Conservation (phyloP, 768 basidiomycete genomes). For the Gelatoporia subvermispora region DNA sequence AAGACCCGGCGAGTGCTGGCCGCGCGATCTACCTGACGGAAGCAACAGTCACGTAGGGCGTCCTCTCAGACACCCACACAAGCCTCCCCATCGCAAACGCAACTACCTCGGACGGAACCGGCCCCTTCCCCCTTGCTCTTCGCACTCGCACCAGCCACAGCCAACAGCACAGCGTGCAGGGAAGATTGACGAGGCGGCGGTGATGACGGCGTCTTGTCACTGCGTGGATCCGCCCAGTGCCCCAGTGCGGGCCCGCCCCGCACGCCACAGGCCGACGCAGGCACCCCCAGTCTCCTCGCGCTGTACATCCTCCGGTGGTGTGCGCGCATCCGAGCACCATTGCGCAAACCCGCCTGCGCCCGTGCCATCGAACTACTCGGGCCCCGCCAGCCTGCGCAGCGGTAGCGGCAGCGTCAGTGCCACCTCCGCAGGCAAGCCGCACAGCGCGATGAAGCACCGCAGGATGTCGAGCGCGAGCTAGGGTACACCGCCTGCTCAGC, state of each 20-base stretch:
- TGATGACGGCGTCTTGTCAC: too few relatives aligned
- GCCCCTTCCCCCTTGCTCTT: not conserved
- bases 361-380: constrained; percentile 15
- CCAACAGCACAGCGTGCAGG: not conserved
- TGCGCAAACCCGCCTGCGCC: constrained; percentile 3
- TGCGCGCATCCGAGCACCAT: constrained; percentile 44
- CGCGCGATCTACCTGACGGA: too few relatives aligned
- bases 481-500: constrained; percentile 63
- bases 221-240: too few relatives aligned
- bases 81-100: too few relatives aligned
- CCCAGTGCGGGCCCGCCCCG: too few relatives aligned
- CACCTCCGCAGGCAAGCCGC: constrained; percentile 19
- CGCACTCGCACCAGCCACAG: not conserved
- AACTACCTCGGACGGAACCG: too few relatives aligned
- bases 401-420: too few relatives aligned
- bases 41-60: too few relatives aligned
- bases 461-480: constrained; percentile 69
- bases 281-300: constrained; percentile 52
- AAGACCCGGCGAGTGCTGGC: too few relatives aligned
- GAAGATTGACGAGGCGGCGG: too few relatives aligned
- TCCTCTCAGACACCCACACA: too few relatives aligned
- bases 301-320: constrained; percentile 60
- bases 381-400: constrained; percentile 22
- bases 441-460: constrained; percentile 48
- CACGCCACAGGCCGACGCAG: not conserved